Conservation (phyloP, 306 rosid species). For the Cucurbita argyrosperma region DNA sequence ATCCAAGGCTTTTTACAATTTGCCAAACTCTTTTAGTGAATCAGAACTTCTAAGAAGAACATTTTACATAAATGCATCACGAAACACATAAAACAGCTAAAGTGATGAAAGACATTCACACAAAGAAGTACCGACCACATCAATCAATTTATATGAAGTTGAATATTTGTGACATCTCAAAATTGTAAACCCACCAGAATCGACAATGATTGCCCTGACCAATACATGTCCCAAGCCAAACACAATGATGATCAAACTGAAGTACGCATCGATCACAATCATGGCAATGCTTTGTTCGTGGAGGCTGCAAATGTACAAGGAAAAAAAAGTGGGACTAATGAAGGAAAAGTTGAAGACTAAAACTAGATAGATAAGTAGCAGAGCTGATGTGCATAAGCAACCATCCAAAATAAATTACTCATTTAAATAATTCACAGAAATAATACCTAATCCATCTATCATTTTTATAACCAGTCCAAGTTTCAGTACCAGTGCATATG, state of each 20-base stretch:
- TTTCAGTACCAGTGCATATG: neutral
- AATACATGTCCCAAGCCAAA: slow-evolving; percentile 98
- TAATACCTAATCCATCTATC: neutral
- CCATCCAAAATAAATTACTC: neutral
- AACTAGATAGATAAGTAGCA: neutral
- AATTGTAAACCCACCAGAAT: slow-evolving; percentile 70
- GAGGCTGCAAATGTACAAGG: slow-evolving; percentile 54
- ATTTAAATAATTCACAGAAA: neutral
- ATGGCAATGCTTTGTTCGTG: slow-evolving; percentile 91
- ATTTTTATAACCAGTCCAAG: neutral
- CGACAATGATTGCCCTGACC: slow-evolving; percentile 86
- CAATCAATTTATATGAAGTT: neutral
- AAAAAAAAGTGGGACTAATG: slow-evolving; percentile 1
- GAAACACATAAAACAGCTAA: neutral
- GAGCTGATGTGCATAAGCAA: neutral
- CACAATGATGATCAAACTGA: slow-evolving; percentile 99
- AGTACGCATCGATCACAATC: slow-evolving; percentile 93
- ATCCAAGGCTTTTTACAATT: neutral
- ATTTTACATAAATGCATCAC: neutral
- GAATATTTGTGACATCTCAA: neutral
- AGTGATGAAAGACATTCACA: neutral
- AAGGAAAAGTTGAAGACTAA: neutral
- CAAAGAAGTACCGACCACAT: neutral
- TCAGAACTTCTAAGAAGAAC: neutral
- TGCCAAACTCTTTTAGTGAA: neutral